Evolutionary conservation across 1,284 basidiomycete species (phyloP), one percentile per base, ranked within the genome.

Genomic region (Sparassis latifolia): DNA sequence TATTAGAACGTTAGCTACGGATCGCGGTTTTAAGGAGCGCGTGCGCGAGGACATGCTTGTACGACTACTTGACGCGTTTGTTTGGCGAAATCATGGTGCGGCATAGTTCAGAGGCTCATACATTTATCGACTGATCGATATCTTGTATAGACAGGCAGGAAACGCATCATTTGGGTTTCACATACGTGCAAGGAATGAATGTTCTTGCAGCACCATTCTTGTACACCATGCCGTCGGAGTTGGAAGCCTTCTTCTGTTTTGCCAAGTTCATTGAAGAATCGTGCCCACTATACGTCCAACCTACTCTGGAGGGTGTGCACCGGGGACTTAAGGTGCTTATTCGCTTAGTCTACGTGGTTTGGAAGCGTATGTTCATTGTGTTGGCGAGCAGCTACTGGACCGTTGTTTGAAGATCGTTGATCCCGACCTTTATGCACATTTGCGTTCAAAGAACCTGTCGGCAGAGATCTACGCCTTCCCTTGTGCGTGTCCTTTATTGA

Each of bases 131-230:
- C 31, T 44, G 20, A 45, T 42, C 55, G 42, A 55, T 52, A 37
- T 52, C 2, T 42, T 2, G 41, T 20, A 44, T 58, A 89, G 87
- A 89, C 62, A 74, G 81, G 57, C 84, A 86, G 65, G 84, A 89
- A 62, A 74, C 73, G 2, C 77, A 85, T 7, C 82, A 84, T 49
- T 76, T 91, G 20, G 86, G 84, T 5, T 95, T 97, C 67, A 92
- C 89, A 38, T 97, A 97, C 62, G 93, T 97, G 7, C 95, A 97
- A 69, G 95, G 95, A 35, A 97, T 98, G 94, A 99, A 99, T 66
- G 96, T 98, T 38, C 81, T 99, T 33, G 92, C 94, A 12, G 96
- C 96, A 0, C 96, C 96, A 0, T 98, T 98, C 67, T 77, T 99
- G 40, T 98, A 97, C 66, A 92, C 90, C 7, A 89, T 97, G 82